phyloP scores from a whole-genome alignment of 257 asterid species.

The Ehretia macrophylla region DNA sequence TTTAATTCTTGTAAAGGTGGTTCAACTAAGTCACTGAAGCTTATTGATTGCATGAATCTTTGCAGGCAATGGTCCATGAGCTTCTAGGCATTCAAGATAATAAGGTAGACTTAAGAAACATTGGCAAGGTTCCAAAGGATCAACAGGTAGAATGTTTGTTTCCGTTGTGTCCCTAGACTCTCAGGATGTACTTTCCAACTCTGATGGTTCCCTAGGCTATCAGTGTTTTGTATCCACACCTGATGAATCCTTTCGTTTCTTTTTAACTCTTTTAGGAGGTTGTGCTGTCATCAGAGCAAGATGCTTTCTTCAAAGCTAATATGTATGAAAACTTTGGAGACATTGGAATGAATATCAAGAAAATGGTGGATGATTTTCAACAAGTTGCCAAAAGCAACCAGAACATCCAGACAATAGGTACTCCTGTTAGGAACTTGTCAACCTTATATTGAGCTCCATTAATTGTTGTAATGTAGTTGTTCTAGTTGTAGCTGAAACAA shows the following conservation, averaged over 20 bases:
- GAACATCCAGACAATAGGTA: conserved; percentile 95
- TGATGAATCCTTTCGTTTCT: conserved; percentile 18
- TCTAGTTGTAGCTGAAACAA: conserved; percentile 7
- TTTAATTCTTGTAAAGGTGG: background rate
- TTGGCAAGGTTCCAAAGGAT: conserved; percentile 68
- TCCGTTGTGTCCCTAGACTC: conserved; percentile 9
- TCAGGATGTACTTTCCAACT: background rate
- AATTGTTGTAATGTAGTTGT: conserved; percentile 14
- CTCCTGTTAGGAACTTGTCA: conserved; percentile 22
- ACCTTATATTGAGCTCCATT: conserved; percentile 9
- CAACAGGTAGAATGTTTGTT: conserved; percentile 58
- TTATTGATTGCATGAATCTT: conserved; percentile 16
- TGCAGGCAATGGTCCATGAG: conserved; percentile 94
- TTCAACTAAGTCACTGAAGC: conserved; percentile 3
- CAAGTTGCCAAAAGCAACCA: conserved; percentile 92
- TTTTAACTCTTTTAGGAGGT: conserved; percentile 57
- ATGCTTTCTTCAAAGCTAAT: conserved; percentile 82
- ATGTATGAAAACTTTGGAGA: conserved; percentile 95
- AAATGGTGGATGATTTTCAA: conserved; percentile 92
- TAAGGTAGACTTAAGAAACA: conserved; percentile 70
- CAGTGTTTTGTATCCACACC: conserved; percentile 2
- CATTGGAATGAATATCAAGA: conserved; percentile 92
- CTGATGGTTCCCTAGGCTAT: no score
- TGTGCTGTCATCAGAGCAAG: conserved; percentile 96
- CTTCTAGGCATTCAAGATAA: conserved; percentile 89